Base-by-base conservation (phyloP, 495 filamentous ascomycete species). In the Penicillium salamii region DNA sequence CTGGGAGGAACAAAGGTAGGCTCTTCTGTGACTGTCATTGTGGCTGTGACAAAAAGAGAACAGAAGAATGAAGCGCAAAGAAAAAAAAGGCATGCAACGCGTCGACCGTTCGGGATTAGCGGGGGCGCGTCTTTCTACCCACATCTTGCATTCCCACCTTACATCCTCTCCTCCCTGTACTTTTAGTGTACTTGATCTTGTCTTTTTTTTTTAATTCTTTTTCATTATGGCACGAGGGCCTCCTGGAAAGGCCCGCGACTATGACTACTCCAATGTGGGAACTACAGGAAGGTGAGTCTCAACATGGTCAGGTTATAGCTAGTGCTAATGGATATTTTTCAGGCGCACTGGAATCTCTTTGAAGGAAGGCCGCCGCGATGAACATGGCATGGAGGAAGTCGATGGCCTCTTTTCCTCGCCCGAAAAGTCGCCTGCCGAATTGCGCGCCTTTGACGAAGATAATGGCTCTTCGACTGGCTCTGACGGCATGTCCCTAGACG, bases 371-470 rank as follows among this genome's bases (percentile, higher is more conserved):
- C 70, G 86, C 43, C 85, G 90, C 69, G 90, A 97, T 70, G 93
- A 91, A 62, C 74, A 95, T 77, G 93, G 95, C 66, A 80, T 98
- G 69, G 90, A 97, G 65, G 83, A 84, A 28, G 77, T 96, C 44
- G 86, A 89, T 19, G 78, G 78, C 40, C 81, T 96, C 54, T 97
- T 96, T 68, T 96, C 91, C 3, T 96, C 92, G 9, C 91, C 92
- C 23, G 82, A 78, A 46, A 88, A 85, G 51, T 74, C 81, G 14
- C 72, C 75, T 42, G 53, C 73, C 11, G 65, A 68, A 52, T 58
- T 61, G 24, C 70, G 72, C 50, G 69, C 66, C 7, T 61, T 70
- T 42, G 47, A 43, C 17, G 52, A 19, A 17, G 50, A 58, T 6
- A 59, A 58, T 32, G 65, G 71, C 5, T 59, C 55, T 33, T 67